A percentile compares a stretch with the other conserved stretches of the same genome.
Conservation (phyloP, 2,329 filamentous ascomycete genomes). For the Fusarium newnesense region DNA sequence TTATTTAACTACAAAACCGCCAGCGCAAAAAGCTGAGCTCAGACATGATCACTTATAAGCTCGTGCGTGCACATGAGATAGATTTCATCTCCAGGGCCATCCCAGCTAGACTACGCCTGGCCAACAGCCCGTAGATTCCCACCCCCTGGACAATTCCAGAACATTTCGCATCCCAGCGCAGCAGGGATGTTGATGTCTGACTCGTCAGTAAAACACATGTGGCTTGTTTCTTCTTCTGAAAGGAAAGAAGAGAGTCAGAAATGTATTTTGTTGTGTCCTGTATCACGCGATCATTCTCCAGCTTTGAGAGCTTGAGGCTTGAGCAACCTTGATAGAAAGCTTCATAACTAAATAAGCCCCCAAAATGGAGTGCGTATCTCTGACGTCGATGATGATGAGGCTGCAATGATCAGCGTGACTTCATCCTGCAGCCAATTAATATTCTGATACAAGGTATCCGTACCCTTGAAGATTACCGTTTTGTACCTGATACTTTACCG, state of each 20-base stretch:
- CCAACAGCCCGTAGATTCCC: conserved; percentile 33
- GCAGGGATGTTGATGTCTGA: conserved; percentile 27
- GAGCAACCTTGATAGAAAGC: background rate
- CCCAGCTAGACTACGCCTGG: conserved; percentile 23
- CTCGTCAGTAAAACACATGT: background rate
- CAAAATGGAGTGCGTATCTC: conserved; percentile 16
- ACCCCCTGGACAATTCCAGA: conserved; percentile 29
- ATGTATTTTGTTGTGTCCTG: background rate
- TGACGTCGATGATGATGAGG: conserved; percentile 33
- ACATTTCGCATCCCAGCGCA: conserved; percentile 1
- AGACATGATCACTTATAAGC: conserved; percentile 7
- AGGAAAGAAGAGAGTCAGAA: background rate
- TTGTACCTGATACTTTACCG: conserved; percentile 19
- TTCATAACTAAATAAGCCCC: background rate
- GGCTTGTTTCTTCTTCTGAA: background rate
- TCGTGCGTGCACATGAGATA: conserved; percentile 27
- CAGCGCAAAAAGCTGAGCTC: background rate
- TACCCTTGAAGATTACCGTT: conserved; percentile 33
- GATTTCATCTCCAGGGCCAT: conserved; percentile 31
- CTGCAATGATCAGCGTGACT: conserved; percentile 39
- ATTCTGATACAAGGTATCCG: conserved; percentile 37
- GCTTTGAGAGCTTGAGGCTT: background rate
- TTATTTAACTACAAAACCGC: conserved; percentile 12
- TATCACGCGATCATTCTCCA: conserved; percentile 20
- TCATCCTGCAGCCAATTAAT: conserved; percentile 38